Percentiles rank a stretch among this genome's conserved stretches.
Conservation (phyloP, 1,139 yeast genomes). For the Trichomonascaceae sp. region DNA sequence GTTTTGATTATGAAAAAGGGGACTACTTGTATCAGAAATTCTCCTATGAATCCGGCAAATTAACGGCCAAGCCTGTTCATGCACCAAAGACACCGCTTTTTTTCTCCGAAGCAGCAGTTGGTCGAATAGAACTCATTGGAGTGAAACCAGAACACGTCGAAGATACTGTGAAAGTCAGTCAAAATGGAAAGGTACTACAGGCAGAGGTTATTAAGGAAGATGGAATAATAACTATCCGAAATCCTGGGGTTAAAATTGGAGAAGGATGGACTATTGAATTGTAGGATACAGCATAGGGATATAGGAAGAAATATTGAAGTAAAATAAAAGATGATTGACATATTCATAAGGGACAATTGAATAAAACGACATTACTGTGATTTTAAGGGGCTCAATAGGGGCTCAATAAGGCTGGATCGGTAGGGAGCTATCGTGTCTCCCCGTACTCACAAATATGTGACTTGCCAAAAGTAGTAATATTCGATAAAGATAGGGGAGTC, state of each 20-base stretch:
- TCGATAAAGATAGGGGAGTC: not conserved
- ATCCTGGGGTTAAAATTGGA: slow-evolving; percentile 48
- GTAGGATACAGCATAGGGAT: too few relatives aligned
- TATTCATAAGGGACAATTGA: too few relatives aligned
- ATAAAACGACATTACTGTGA: too few relatives aligned
- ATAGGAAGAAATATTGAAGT: too few relatives aligned
- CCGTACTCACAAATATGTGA: too few relatives aligned
- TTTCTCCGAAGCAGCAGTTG: slow-evolving; percentile 37
- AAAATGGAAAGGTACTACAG: slow-evolving; percentile 36
- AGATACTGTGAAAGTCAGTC: slow-evolving; percentile 31
- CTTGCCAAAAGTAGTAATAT: not conserved
- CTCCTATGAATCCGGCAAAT: slow-evolving; percentile 33
- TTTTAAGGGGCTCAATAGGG: too few relatives aligned
- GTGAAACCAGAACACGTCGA: slow-evolving; percentile 15
- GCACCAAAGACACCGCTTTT: slow-evolving; percentile 3
- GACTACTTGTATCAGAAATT: slow-evolving; percentile 18
- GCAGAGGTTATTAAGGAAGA: slow-evolving; percentile 26
- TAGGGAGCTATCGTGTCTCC: too few relatives aligned
- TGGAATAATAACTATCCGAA: slow-evolving; percentile 38
- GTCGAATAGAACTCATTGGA: slow-evolving; percentile 55
- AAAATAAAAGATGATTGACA: too few relatives aligned
- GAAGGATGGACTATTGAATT: slow-evolving; percentile 44
- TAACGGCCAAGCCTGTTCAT: slow-evolving; percentile 54
- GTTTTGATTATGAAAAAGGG: slow-evolving; percentile 46
- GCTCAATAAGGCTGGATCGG: too few relatives aligned